Base-by-base conservation (phyloP, 495 filamentous ascomycete species). In the Xylaria bambusicola region DNA sequence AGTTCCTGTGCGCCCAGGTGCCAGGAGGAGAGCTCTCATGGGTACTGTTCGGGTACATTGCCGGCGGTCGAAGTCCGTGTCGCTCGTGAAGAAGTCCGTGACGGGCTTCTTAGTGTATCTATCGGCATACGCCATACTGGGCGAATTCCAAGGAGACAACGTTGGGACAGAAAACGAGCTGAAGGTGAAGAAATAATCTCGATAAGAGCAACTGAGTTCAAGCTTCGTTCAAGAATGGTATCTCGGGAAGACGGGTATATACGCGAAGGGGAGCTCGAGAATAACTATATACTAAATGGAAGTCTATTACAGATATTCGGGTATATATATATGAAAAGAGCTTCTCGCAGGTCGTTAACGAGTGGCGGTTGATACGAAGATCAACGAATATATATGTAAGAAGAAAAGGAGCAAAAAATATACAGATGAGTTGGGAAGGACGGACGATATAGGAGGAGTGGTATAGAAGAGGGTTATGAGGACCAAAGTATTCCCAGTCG, bases 1-100 rank as follows among this genome's bases (percentile, higher is more conserved):
- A 62, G 86, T 89, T 66, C 86, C 86, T n/a, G 86, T 88, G 63
- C 86, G 73, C 51, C 84, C 82, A 45, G 85, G 80, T 49, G 85
- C 85, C 0, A 88, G 74, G 46, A 81, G 77, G 24, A 88, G 80
- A 53, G 87, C 84, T 71, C 82, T 82, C 86, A 88, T 88, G 31
- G 85, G 84, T 47, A 88, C 85, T 18, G 77, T 82, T 31, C 86
- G 80, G 61, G 80, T 78, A 70, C 84, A 84, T 75, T 86, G 73
- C 53, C 84, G 79, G 18, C 83, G 76, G 62, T 88, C 80, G 65
- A 87, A 83, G 64, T 83, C 81, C 54, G 84, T 85, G 68, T 86
- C 83, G 57, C 66, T 66, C 58, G 80, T 83, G 69, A 85, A 75
- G 56, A 75, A 64, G 45, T 75, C 72, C 48, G 72, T 73, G 35